These are phyloP conservation scores for Oenanthe javanica DNA, from an alignment of 140 eudicot genomes.

Conservation along the genomic window DNA sequence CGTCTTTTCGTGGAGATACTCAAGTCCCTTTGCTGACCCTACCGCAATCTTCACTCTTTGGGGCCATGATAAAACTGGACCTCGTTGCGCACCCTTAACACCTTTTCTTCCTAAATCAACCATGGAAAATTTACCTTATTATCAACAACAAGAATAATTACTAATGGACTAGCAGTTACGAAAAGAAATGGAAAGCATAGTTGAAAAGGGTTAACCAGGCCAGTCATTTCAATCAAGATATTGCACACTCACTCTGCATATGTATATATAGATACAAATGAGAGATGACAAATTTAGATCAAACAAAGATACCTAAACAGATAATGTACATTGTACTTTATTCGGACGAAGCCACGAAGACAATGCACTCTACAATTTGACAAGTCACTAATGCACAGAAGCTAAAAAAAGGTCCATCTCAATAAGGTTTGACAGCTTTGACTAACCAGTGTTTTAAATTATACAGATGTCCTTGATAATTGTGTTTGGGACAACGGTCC, in stretches of 20 bases:
- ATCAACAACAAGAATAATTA: background rate
- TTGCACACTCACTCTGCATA: background rate
- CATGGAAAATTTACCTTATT: background rate
- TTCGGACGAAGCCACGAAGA: background rate
- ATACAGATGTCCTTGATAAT: background rate
- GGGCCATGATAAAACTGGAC: constrained; percentile 60
- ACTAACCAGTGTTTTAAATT: background rate
- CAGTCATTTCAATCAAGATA: background rate
- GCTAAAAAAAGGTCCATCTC: background rate
- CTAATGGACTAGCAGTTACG: background rate
- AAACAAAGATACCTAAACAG: background rate
- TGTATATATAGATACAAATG: background rate
- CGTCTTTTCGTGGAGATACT: constrained; percentile 55
- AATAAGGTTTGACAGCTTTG: background rate
- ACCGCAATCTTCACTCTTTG: constrained; percentile 64
- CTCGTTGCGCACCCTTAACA: constrained; percentile 58
- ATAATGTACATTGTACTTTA: background rate
- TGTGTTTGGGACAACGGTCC: background rate
- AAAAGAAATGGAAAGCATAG: background rate
- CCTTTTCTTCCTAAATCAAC: constrained; percentile 48
- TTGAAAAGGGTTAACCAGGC: background rate
- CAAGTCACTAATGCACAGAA: background rate
- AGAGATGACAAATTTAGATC: background rate
- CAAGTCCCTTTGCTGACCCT: constrained; percentile 65
- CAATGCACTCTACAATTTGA: background rate